Conservation (phyloP, 345 rosid species). For the Ceriops tagal region DNA sequence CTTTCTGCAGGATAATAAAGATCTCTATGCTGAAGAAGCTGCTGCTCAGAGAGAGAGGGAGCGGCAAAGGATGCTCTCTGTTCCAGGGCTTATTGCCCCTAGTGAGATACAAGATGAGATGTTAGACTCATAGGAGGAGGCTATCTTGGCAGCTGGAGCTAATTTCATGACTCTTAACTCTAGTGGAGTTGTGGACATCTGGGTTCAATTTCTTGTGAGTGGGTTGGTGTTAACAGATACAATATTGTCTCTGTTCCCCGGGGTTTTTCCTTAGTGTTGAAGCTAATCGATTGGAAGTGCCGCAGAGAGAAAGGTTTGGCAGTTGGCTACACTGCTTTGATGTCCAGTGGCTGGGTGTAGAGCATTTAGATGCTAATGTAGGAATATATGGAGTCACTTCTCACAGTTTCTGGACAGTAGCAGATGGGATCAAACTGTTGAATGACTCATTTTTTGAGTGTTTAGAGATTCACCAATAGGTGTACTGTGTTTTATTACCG, state of each 20-base stretch:
- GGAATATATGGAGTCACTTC: conserved; percentile 32
- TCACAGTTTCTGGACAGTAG: conserved; percentile 21
- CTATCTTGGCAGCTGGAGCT: conserved; percentile 22
- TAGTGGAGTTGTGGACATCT: conserved; percentile 21
- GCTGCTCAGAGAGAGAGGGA: conserved; percentile 72
- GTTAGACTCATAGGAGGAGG: conserved; percentile 61
- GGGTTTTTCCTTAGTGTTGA: conserved; percentile 14
- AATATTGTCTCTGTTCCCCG: conserved; percentile 16
- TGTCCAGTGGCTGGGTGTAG: conserved; percentile 39
- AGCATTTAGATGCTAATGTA: conserved; percentile 48
- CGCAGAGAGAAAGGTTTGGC: conserved; percentile 16
- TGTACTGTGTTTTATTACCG: conserved; percentile 17
- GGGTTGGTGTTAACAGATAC: conserved; percentile 21
- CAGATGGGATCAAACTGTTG: conserved; percentile 25
- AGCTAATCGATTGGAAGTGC: conserved; percentile 20
- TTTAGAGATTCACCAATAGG: conserved; percentile 26
- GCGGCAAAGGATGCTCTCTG: conserved; percentile 65
- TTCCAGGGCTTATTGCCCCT: conserved; percentile 76
- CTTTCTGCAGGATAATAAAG: conserved; percentile 61
- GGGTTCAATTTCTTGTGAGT: conserved; percentile 17
- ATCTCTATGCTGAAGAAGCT: conserved; percentile 75
- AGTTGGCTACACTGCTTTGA: conserved; percentile 18
- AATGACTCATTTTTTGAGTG: conserved; percentile 33
- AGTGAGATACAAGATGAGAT: conserved; percentile 77
- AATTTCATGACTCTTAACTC: conserved; percentile 24